Evolutionary conservation across 2,329 filamentous ascomycete genomes (phyloP).

Genomic region (Cladophialophora psammophila): DNA sequence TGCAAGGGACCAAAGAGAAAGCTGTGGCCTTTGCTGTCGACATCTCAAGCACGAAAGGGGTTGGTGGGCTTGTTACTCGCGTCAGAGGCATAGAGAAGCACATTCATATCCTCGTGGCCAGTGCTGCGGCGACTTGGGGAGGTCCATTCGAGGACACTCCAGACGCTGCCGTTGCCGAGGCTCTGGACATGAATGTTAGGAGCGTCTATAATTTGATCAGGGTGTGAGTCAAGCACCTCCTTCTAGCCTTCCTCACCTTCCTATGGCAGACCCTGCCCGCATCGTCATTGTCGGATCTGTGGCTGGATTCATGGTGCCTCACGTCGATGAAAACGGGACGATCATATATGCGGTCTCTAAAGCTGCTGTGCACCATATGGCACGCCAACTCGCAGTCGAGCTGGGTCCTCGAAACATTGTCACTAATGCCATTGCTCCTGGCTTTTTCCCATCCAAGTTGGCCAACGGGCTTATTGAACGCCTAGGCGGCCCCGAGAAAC

Average conservation of each 20-base stretch:
- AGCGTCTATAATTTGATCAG: constrained; percentile 36
- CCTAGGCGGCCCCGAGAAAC: constrained; percentile 27
- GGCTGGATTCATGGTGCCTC: constrained; percentile 28
- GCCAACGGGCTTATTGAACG: constrained; percentile 28
- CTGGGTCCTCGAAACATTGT: constrained; percentile 50
- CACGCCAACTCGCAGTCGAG: constrained; percentile 49
- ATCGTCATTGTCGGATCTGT: constrained; percentile 28
- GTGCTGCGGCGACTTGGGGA: constrained; percentile 34
- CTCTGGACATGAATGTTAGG: constrained; percentile 32
- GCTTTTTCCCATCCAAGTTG: constrained; percentile 42
- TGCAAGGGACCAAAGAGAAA: constrained; percentile 17
- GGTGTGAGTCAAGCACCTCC: too few relatives aligned
- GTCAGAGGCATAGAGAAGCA: neutral
- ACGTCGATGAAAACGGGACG: constrained; percentile 24
- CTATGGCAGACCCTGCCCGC: constrained; percentile 22
- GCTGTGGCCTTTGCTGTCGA: constrained; percentile 26
- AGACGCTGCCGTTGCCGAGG: constrained; percentile 27
- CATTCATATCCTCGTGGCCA: constrained; percentile 38
- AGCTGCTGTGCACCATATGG: constrained; percentile 49
- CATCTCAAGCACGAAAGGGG: constrained; percentile 22
- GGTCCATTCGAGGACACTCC: constrained; percentile 30
- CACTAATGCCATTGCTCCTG: constrained; percentile 50
- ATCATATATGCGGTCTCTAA: constrained; percentile 49
- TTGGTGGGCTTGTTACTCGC: constrained; percentile 15
- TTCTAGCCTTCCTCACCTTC: too few relatives aligned